Base-by-base conservation (phyloP, 495 filamentous ascomycete genomes). In the Aspergillus taichungensis region DNA sequence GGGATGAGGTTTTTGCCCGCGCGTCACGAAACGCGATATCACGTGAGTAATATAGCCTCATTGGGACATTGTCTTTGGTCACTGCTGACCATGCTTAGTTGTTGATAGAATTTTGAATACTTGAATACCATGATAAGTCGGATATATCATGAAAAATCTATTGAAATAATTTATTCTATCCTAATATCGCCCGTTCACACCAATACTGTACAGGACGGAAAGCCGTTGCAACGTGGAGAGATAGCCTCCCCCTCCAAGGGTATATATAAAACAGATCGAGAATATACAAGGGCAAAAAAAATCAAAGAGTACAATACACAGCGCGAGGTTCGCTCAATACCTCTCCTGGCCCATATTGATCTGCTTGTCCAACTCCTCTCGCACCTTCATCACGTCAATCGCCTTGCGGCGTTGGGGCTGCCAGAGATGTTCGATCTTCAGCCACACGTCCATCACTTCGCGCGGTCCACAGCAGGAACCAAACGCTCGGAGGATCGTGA, bases 351-450 rank as follows among this genome's bases (percentile, higher is more conserved):
- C 13, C 35, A 38, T 48, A 6, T 52, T 46, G 53, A 68, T 46
- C 40, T 72, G 67, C 14, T 50, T 59, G 32, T 68, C 61, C 27
- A 73, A 52, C 49, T 70, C 69, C 37, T 70, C 65, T 40, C 56
- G 61, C 36, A 71, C 51, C 27, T 55, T 60, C 31, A 61, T 36
- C 8, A 68, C 63, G 50, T 73, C 69, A 18, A 43, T 35, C 18
- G 57, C 57, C 37, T 55, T 64, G 49, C 68, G 68, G 38, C 63
- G 63, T 18, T 56, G 29, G 12, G 62, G 62, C 37, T 67, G 60
- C 69, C 69, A 73, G 11, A 71, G 57, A 9, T 54, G 50, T 40
- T 73, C 67, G 28, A 73, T 60, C 34, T 67, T 62, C 32, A 64
- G 37, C 66, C 65, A 73, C 32, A 56, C 64, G 33, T 70, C 63